Percentiles rank a stretch among this genome's conserved stretches.
These are phyloP conservation scores for Zymoseptoria ardabiliae DNA, from an alignment of 2,329 filamentous ascomycete genomes.

Conservation along the genomic window DNA sequence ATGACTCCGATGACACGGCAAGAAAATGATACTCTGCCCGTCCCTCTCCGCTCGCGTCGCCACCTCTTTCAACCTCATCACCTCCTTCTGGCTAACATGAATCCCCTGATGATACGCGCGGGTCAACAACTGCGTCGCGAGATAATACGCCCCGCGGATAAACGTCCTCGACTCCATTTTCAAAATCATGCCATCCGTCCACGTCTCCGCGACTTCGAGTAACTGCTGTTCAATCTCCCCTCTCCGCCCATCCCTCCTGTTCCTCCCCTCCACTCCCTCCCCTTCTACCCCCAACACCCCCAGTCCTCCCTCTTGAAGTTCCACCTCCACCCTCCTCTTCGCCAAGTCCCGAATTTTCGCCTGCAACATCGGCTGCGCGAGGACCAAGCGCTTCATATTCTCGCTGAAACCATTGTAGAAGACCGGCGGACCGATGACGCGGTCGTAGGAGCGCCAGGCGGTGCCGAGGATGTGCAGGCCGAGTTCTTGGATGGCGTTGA, in stretches of 20 bases:
- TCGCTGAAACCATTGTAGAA: slow-evolving; percentile 91
- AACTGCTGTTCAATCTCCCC: slow-evolving; percentile 62
- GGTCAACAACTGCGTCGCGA: slow-evolving; percentile 79
- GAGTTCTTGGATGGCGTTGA: slow-evolving; percentile 85
- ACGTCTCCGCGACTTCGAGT: slow-evolving; percentile 71
- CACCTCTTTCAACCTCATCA: slow-evolving; percentile 71
- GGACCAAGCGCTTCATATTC: slow-evolving; percentile 72
- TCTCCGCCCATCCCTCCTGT: slow-evolving; percentile 9
- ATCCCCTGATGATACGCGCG: slow-evolving; percentile 94
- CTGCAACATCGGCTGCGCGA: slow-evolving; percentile 68
- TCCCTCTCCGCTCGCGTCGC: slow-evolving; percentile 75
- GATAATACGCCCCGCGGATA: slow-evolving; percentile 85
- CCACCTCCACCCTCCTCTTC: slow-evolving; percentile 62
- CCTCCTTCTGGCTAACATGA: slow-evolving; percentile 91
- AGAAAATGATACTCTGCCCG: slow-evolving; percentile 91
- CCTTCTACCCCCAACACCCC: slow-evolving; percentile 43
- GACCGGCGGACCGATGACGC: slow-evolving; percentile 81
- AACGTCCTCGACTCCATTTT: slow-evolving; percentile 96
- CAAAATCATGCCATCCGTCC: slow-evolving; percentile 95
- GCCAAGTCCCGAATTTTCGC: slow-evolving; percentile 70
- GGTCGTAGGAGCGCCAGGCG: slow-evolving; percentile 92
- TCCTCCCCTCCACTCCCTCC: slow-evolving; percentile 33
- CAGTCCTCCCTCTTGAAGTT: slow-evolving; percentile 67
- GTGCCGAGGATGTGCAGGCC: slow-evolving; percentile 86
- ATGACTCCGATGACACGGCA: slow-evolving; percentile 90